Conservation (phyloP, 2,329 filamentous ascomycete species). For the Penicillium hordei region DNA sequence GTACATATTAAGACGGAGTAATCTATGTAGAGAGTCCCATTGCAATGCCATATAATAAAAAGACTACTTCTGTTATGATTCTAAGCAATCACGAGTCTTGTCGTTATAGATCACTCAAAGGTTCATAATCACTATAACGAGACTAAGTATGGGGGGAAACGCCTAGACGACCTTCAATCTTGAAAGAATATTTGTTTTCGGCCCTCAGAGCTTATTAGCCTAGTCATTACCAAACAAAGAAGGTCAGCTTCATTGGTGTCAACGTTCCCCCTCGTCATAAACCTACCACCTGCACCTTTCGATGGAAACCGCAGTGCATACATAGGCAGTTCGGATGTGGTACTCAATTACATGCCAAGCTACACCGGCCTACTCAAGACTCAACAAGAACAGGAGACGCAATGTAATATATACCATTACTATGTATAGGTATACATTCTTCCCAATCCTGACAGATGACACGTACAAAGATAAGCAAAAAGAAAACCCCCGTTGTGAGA, state of each 20-base stretch:
- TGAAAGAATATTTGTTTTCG: not conserved
- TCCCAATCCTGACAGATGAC: not conserved
- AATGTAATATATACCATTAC: not conserved
- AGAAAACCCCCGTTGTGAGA: not conserved
- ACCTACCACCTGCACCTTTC: not conserved
- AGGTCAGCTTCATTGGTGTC: too few species aligned
- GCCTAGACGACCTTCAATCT: not conserved
- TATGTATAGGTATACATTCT: not conserved
- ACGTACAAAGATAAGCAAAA: not conserved
- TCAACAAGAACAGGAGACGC: not conserved
- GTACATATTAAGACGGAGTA: not conserved
- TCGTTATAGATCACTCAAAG: not conserved
- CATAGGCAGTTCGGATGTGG: not conserved
- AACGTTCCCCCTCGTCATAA: not conserved
- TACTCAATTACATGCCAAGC: not conserved
- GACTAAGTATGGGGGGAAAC: accelerated
- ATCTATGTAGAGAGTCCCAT: not conserved
- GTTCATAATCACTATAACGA: accelerated
- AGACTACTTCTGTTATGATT: not conserved
- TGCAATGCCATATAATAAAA: too few species aligned
- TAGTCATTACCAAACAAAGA: not conserved
- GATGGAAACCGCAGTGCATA: not conserved
- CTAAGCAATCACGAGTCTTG: not conserved
- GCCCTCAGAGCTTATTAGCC: not conserved
- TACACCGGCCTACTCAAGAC: not conserved